These are phyloP conservation scores for Datisca glomerata DNA, from an alignment of 306 rosid genomes.

Conservation along the genomic window DNA sequence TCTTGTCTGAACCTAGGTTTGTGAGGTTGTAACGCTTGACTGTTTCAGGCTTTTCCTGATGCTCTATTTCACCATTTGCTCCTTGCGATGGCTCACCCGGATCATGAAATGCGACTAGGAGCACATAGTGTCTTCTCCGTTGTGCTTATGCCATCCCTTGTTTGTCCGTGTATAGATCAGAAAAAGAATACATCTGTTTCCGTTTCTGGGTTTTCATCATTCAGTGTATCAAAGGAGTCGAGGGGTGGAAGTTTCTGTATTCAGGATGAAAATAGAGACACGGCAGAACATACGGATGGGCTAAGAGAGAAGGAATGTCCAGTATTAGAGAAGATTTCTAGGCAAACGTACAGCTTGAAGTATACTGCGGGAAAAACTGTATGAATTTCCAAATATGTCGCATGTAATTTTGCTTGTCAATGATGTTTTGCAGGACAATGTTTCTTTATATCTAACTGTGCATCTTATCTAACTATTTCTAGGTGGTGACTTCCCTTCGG, in stretches of 20 bases:
- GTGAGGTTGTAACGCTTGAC: constrained; percentile 5
- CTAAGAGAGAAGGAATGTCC: constrained; percentile 22
- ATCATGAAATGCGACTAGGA: constrained; percentile 70
- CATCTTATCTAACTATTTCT: constrained; percentile 10
- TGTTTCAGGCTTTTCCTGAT: constrained; percentile 81
- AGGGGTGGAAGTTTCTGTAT: constrained; percentile 32
- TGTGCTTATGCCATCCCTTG: constrained; percentile 64
- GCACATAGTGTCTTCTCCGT: constrained; percentile 67
- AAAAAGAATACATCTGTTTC: constrained; percentile 19
- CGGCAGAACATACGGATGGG: constrained; percentile 21
- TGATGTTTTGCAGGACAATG: not conserved
- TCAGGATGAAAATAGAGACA: constrained; percentile 21
- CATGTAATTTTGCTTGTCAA: not conserved
- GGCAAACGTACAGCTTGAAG: constrained; percentile 25
- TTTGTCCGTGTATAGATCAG: constrained; percentile 32
- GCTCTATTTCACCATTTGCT: constrained; percentile 90
- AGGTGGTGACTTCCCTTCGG: constrained; percentile 73
- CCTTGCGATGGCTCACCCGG: constrained; percentile 78
- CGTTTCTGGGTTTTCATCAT: constrained; percentile 21
- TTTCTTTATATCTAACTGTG: not conserved
- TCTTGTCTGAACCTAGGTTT: constrained; percentile 16
- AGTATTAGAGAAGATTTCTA: constrained; percentile 16
- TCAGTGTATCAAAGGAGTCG: constrained; percentile 19
- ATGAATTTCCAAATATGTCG: constrained; percentile 11
- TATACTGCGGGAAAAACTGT: constrained; percentile 50